Conservation (phyloP, 108 stramenopile genomes). For the Ochromonas danica region DNA sequence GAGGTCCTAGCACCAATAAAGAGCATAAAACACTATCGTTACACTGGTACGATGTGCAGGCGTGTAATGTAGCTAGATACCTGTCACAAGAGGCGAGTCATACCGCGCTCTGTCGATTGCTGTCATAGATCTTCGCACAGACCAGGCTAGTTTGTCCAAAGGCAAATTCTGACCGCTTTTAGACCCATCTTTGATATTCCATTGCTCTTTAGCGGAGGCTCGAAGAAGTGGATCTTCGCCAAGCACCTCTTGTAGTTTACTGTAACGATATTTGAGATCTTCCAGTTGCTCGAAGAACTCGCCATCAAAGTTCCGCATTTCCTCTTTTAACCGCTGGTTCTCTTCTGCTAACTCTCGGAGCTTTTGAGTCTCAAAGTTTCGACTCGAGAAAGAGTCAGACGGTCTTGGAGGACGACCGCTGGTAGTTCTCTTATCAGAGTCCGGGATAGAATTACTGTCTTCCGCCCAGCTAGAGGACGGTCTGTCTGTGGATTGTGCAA, state of each 20-base stretch:
- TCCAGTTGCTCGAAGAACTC: constrained; percentile 70
- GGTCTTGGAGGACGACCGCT: too few relatives aligned
- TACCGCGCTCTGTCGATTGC: background rate
- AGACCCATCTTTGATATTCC: background rate
- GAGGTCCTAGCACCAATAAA: too few relatives aligned
- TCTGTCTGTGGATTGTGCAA: too few relatives aligned
- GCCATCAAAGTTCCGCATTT: constrained; percentile 59
- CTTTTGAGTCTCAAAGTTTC: background rate
- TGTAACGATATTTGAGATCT: constrained; percentile 62
- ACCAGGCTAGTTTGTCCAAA: background rate
- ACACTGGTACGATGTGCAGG: too few relatives aligned
- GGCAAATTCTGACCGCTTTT: background rate
- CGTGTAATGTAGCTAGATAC: too few relatives aligned
- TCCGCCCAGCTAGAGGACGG: too few relatives aligned
- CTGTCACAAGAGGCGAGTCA: background rate
- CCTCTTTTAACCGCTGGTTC: constrained; percentile 48
- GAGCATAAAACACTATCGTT: too few relatives aligned
- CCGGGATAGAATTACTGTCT: too few relatives aligned
- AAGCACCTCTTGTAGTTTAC: constrained; percentile 29
- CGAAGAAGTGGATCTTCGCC: background rate
- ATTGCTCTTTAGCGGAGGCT: background rate
- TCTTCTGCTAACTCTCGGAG: constrained; percentile 32
- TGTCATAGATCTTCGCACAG: background rate
- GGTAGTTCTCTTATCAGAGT: too few relatives aligned
- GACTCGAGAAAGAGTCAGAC: background rate